Evolutionary conservation across 352 stramenopile species (phyloP).

Genomic region (Phytophthora ramorum): DNA sequence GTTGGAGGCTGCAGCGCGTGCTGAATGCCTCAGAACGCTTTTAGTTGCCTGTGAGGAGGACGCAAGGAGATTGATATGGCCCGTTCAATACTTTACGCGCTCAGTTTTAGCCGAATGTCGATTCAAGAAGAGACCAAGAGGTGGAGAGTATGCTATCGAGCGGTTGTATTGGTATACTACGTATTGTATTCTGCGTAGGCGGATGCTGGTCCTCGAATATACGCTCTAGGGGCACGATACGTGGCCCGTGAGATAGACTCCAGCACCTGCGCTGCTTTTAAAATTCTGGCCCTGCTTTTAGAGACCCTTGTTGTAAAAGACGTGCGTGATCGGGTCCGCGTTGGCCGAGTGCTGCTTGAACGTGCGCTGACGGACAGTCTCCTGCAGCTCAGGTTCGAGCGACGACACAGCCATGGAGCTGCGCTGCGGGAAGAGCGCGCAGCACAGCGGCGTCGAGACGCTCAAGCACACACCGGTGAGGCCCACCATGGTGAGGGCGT

Average conservation of each 20-base stretch:
- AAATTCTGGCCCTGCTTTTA: slow-evolving; percentile 31
- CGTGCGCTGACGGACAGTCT: slow-evolving; percentile 46
- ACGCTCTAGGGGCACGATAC: slow-evolving; percentile 13
- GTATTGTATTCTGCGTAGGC: slow-evolving; percentile 23
- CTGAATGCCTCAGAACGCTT: slow-evolving; percentile 7
- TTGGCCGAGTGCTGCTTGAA: slow-evolving; percentile 36
- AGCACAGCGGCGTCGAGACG: slow-evolving; percentile 84
- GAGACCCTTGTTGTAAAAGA: slow-evolving; percentile 85
- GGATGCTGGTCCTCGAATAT: slow-evolving; percentile 23
- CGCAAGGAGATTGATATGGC: too few relatives aligned
- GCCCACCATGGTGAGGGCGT: slow-evolving; percentile 70
- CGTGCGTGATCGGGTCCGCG: slow-evolving; percentile 49
- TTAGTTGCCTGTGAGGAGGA: slow-evolving; percentile 9
- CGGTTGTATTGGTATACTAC: slow-evolving; percentile 37
- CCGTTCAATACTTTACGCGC: background rate
- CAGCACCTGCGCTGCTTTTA: slow-evolving; percentile 9
- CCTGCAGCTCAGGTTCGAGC: slow-evolving; percentile 77
- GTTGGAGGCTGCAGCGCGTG: slow-evolving; percentile 54
- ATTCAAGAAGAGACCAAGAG: slow-evolving; percentile 2
- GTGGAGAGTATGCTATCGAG: slow-evolving; percentile 23
- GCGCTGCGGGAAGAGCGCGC: slow-evolving; percentile 84
- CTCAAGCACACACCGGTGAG: slow-evolving; percentile 76
- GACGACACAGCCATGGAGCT: slow-evolving; percentile 61
- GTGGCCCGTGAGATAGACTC: slow-evolving; percentile 9
- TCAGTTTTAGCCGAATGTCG: background rate